A percentile compares a stretch with the other conserved stretches of the same genome.
These are phyloP conservation scores for Cladosporium sp. DNA, from an alignment of 2,329 filamentous ascomycete species.

Conservation along the genomic window DNA sequence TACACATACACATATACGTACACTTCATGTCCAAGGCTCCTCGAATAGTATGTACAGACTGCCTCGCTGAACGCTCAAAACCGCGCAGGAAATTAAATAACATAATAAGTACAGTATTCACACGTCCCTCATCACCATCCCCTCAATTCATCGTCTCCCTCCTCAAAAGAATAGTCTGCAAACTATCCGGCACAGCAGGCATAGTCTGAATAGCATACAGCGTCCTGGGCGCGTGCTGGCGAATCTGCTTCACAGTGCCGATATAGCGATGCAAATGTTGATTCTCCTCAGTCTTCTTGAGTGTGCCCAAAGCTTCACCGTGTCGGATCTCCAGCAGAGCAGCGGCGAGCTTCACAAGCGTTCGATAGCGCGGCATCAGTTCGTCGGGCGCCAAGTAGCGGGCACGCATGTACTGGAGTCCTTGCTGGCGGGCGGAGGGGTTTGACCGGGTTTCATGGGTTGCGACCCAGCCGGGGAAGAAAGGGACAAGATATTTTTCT, in stretches of 20 bases:
- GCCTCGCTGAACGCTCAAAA: slow-evolving; percentile 1
- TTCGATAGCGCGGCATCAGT: slow-evolving; percentile 41
- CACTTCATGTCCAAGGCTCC: no score
- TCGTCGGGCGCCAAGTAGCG: slow-evolving; percentile 22
- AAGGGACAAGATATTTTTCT: slow-evolving; percentile 72
- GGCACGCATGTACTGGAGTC: slow-evolving; percentile 27
- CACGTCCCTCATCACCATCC: neutral
- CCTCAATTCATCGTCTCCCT: neutral
- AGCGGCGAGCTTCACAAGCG: slow-evolving; percentile 39
- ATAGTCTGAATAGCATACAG: slow-evolving; percentile 42
- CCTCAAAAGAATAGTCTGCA: slow-evolving; percentile 21
- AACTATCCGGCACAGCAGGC: slow-evolving; percentile 32
- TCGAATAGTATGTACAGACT: neutral
- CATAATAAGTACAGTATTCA: neutral
- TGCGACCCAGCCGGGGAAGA: slow-evolving; percentile 70
- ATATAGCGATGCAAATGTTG: slow-evolving; percentile 17
- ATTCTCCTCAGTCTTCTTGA: slow-evolving; percentile 18
- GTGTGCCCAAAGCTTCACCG: slow-evolving; percentile 30
- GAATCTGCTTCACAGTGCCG: slow-evolving; percentile 29
- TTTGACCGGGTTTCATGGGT: slow-evolving; percentile 15
- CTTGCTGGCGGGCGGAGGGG: slow-evolving; percentile 13
- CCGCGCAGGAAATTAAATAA: neutral
- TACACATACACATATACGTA: no score
- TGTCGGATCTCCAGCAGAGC: slow-evolving; percentile 33
- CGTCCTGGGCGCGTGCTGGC: slow-evolving; percentile 35